Percentiles rank a stretch among this genome's conserved stretches.
Conservation (phyloP, 148 eudicot genomes). For the Fagopyrum homotropicum region DNA sequence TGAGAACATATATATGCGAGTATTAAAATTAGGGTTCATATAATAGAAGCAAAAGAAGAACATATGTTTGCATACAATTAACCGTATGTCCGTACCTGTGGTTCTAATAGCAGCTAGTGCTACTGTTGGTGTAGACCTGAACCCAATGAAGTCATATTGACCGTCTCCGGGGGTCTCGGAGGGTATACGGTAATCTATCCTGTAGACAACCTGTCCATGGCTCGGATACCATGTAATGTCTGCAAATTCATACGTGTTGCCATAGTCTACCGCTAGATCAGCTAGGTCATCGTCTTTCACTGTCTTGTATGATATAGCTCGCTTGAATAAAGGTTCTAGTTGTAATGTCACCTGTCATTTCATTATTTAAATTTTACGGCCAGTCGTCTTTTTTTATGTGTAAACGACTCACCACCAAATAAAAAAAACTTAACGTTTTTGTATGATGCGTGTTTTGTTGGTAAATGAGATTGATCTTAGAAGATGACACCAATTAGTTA, state of each 20-base stretch:
- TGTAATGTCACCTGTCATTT: conserved; percentile 45
- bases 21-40: no score
- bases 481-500: no score
- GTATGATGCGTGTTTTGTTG: no score
- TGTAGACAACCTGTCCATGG: conserved; percentile 34
- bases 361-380: no score
- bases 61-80: no score
- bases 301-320: conserved; percentile 32
- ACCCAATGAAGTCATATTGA: conserved; percentile 33
- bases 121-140: conserved; percentile 24
- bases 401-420: no score
- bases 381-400: no score
- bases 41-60: no score
- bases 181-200: conserved; percentile 51
- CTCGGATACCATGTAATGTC: conserved; percentile 70
- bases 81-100: conserved; percentile 19
- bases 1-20: no score
- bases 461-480: no score
- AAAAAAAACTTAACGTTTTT: no score
- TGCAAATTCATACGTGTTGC: conserved; percentile 51
- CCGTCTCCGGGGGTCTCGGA: conserved; percentile 36
- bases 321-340: conserved; percentile 52
- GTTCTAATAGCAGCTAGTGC: conserved; percentile 25
- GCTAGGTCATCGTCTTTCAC: conserved; percentile 38
- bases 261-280: conserved; percentile 35